Evolutionary conservation across 306 rosid species (phyloP), one percentile per base, ranked within the genome.

Genomic region (Cercis canadensis): DNA sequence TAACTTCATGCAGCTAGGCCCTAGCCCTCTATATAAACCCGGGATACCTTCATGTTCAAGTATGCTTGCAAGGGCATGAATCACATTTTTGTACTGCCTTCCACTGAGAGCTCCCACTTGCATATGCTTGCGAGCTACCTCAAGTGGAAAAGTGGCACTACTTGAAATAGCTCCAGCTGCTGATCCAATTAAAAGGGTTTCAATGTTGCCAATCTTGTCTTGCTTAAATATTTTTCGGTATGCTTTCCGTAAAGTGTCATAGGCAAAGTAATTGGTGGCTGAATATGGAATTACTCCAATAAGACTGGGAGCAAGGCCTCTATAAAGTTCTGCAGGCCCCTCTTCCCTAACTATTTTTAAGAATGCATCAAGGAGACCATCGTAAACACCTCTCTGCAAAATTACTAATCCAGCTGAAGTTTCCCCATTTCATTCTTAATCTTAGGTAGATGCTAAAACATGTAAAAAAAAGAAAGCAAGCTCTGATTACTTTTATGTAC

Each of bases 101-200:
- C 97, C 97, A 79, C 92, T 83, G 4, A 91, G 76, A 52, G 96
- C 91, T 18, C 97, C 97, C 3, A 87, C 96, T 78, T 95, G 99
- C 99, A 94, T 94, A 24, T 94, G 99, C 85, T 94, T 94, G 74
- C 99, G 97, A 70, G 92, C 97, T 24, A 95, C 99, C 87, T 95
- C 97, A 0, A 95, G 92, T 2, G 99, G 99, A 86, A 91, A 95
- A 8, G 99, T 95, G 0, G 97, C 96, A 12, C 75, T 86, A 17
- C 99, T 95, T 31, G 97, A 95, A 69, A 95, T 70, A 58, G 99
- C 99, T 60, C 97, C 97, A 0, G 99, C 96, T 7, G 87, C 89
- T 45, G 97, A 91, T 64, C 99, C 99, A 40, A 94, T 94, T 62
- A 94, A 83, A 67, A 94, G 96, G 64, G 99, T 94, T 59, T 94